Evolutionary conservation across 306 rosid species (phyloP), one percentile per base, ranked within the genome.

Genomic region (Trichosanthes cucumerina): DNA sequence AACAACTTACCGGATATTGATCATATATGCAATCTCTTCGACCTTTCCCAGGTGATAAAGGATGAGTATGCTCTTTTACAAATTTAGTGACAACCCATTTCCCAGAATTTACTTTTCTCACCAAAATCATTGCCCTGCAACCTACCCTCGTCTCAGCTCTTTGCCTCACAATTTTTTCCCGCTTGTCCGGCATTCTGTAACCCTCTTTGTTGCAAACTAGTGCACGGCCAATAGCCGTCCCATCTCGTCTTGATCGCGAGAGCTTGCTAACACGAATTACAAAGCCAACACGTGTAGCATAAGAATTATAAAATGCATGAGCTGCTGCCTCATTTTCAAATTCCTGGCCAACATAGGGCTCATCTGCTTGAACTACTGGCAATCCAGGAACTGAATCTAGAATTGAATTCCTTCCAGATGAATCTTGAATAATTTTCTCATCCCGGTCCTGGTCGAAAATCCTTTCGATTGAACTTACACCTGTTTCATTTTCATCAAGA

Each of bases 121-220:
- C 96, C 91, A 92, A 84, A 78, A 93, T 90, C 97, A 92, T 93
- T 78, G 98, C 98, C 81, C 93, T 80, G 88, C 98, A 93, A 81
- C 97, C 98, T 28, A 92, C 98, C 87, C 98, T 90, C 39, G 98
- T 93, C 89, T 92, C 97, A 1, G 96, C 97, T 83, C 99, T 88
- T 82, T 92, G 97, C 90, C 97, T 88, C 53, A 92, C 97, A 83
- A 95, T 83, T 65, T 95, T 92, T 84, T 95, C 98, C 16, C 98
- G 98, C 85, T 88, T 91, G 84, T 92, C 98, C 19, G 97, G 93
- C 97, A 92, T 92, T 81, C 97, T 88, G 80, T 82, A 95, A 70
- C 99, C 99, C 87, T 95, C 99, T 85, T 95, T 95, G 80, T 95
- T 95, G 87, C 99, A 95, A 72, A 92, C 99, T 70, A 95, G 92